Conservation (phyloP, 2,329 filamentous ascomycete genomes). For the Fusarium sp. region DNA sequence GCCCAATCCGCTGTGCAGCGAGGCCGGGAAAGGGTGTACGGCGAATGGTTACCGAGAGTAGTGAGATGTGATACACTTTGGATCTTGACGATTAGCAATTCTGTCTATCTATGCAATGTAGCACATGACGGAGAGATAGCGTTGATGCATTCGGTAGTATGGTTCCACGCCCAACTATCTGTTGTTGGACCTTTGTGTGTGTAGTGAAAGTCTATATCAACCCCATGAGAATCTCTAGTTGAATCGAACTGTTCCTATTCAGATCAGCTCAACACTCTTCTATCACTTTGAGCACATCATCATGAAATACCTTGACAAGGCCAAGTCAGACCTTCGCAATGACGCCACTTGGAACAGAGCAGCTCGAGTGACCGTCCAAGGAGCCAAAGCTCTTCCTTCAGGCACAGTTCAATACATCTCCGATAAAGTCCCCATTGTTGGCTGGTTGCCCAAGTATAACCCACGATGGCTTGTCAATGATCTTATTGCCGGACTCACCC, state of each 20-base stretch:
- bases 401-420: constrained; percentile 66
- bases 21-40: constrained; percentile 18
- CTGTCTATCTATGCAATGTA: not conserved
- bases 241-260: not conserved
- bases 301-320: constrained; percentile 42
- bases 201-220: constrained; percentile 23
- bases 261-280: not conserved
- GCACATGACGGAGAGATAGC: constrained; percentile 1
- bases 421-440: constrained; percentile 71
- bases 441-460: constrained; percentile 73
- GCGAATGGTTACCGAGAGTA: constrained; percentile 14
- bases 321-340: constrained; percentile 32
- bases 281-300: not conserved
- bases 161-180: not conserved
- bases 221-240: not conserved
- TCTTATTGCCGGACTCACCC: constrained; percentile 69
- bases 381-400: constrained; percentile 58
- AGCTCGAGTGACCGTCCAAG: constrained; percentile 29
- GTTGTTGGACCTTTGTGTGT: not conserved
- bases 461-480: constrained; percentile 72
- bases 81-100: not conserved
- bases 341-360: constrained; percentile 45
- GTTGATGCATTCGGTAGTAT: not conserved
- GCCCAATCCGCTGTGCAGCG: constrained; percentile 26
- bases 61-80: constrained; percentile 1